Base-by-base conservation (phyloP, 139 green algal genomes). In the Gonium pectorale region DNA sequence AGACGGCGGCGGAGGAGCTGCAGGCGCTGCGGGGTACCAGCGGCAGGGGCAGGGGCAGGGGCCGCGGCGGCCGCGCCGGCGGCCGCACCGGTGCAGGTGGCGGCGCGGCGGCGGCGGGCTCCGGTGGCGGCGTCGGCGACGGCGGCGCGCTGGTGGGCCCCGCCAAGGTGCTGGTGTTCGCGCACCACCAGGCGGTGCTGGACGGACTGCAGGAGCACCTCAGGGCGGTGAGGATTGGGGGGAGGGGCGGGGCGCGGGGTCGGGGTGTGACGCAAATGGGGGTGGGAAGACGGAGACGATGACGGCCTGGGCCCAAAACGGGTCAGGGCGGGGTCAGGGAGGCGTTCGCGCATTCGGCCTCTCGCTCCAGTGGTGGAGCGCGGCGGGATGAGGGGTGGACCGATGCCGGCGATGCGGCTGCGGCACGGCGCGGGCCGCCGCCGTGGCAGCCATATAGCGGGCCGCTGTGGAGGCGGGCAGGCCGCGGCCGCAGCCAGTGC, bases 151-250 rank as follows among this genome's bases (percentile, higher is more conserved):
- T 56, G 49, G 49, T 56, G 49, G 49, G n/a, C 22, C 43, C 69
- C 1, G 15, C 11, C 51, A 95, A 95, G 83, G 8, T 95, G 33
- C 59, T 95, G 33, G 69, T 95, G 51, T 95, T 95, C 80, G 93
- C 81, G 33, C 91, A 95, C 87, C 93, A 95, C 86, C 69, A 89
- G 26, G 64, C 54, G 29, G 81, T 94, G 43, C 66, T 95, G 79
- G 77, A 95, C 66, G 62, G 56, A 2, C 67, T 91, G 41, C 63
- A 87, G 67, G 69, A 60, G 24, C 63, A 84, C 43, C 41, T 89
- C n/a, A 41, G 46, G 13, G 41, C 78, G 64, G 83, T 77, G 44
- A 40, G 81, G 77, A 63, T 7, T 0, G 79, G 35, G 8, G 19
- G 27, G 29, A 2, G 0, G 52, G 52, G 72, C 26, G 31, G 71